These are phyloP conservation scores for Exophiala sideris DNA, from an alignment of 2,329 filamentous ascomycete genomes.

Conservation along the genomic window DNA sequence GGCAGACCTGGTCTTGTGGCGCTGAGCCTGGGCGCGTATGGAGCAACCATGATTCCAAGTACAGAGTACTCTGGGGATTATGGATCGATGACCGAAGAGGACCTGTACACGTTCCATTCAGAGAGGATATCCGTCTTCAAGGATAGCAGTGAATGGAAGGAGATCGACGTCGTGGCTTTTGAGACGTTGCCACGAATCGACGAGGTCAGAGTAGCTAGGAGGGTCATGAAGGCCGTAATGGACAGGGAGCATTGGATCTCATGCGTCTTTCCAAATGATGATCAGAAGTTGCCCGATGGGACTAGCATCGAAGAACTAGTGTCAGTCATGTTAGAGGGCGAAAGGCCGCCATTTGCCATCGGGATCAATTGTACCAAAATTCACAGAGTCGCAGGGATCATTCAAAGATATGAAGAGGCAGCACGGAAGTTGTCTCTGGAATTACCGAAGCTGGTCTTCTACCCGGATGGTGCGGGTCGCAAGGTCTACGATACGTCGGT, in stretches of 20 bases:
- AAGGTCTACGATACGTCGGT: constrained; percentile 64
- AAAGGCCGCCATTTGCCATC: constrained; percentile 55
- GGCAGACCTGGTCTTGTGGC: constrained; percentile 46
- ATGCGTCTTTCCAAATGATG: constrained; percentile 59
- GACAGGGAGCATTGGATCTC: constrained; percentile 57
- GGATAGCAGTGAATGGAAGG: constrained; percentile 37
- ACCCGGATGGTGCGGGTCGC: constrained; percentile 67
- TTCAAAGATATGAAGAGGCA: constrained; percentile 31
- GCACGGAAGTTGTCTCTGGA: constrained; percentile 40
- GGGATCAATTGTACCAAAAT: constrained; percentile 63
- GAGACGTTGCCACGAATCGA: constrained; percentile 64
- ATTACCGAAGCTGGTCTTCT: constrained; percentile 57
- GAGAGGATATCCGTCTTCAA: constrained; percentile 54
- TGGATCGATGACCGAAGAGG: constrained; percentile 41
- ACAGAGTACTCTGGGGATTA: constrained; percentile 65
- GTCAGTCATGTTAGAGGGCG: constrained; percentile 34
- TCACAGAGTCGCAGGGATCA: constrained; percentile 31
- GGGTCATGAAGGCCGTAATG: constrained; percentile 37
- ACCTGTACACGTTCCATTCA: constrained; percentile 56
- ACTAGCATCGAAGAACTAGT: constrained; percentile 46
- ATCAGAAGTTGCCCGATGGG: constrained; percentile 56
- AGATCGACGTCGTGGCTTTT: constrained; percentile 57
- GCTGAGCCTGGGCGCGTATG: constrained; percentile 64
- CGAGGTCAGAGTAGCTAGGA: constrained; percentile 58
- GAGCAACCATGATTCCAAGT: constrained; percentile 63